Conservation (phyloP, 768 basidiomycete genomes). For the Calocera viscosa region DNA sequence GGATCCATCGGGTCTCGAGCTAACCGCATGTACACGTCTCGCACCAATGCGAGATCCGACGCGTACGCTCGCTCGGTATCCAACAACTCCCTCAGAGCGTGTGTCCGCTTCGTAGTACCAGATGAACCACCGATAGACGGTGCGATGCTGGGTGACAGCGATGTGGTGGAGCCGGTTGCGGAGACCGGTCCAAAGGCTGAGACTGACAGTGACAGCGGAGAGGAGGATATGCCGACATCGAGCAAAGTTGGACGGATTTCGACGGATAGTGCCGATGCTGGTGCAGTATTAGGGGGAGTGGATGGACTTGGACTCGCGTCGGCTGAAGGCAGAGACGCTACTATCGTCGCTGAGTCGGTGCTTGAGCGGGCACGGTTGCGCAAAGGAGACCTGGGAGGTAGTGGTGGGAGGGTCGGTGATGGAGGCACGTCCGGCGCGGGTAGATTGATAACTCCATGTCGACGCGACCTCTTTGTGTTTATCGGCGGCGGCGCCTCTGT, state of each 20-base stretch:
- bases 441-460: constrained; percentile 8
- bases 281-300: neutral
- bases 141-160: neutral
- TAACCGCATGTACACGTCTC: constrained; percentile 65
- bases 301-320: neutral
- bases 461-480: neutral
- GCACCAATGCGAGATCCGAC: constrained; percentile 65
- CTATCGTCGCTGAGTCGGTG: neutral
- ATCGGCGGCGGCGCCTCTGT: neutral
- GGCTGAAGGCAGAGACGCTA: neutral
- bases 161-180: neutral
- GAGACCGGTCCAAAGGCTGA: neutral
- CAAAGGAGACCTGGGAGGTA: neutral
- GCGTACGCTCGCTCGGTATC: constrained; percentile 72
- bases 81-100: constrained; percentile 65
- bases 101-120: constrained; percentile 49
- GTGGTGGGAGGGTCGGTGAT: constrained; percentile 9
- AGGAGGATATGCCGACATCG: neutral
- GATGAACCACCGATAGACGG: neutral
- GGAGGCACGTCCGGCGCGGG: constrained; percentile 14
- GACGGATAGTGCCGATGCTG: neutral
- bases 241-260: neutral
- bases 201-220: neutral
- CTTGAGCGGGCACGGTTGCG: neutral
- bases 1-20: constrained; percentile 40